Base-by-base conservation (phyloP, 352 stramenopile genomes). In the Pythium aquatile region DNA sequence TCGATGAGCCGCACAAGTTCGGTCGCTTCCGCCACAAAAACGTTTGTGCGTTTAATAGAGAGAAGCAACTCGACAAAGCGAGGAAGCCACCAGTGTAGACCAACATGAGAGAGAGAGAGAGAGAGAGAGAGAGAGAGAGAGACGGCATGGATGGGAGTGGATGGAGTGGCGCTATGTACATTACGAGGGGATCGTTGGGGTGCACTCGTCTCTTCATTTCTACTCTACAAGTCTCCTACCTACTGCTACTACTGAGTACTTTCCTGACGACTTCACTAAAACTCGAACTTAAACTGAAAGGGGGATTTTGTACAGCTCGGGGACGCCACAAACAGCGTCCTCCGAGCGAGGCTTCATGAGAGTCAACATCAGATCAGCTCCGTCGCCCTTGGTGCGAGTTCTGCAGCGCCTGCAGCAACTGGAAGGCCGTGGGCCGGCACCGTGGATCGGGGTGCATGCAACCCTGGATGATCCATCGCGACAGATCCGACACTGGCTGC, bases 371-470 rank as follows among this genome's bases (percentile, higher is more conserved):
- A 24, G 24, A 64, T 35, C 56, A 57, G 24, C 52, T 59, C 17
- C 37, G 44, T 26, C 55, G 48, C 8, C 29, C 56, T 61, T 65
- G 63, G n/a, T 44, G 53, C 32, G 70, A 71, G 10, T 63, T 80
- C 26, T 86, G 72, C 30, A 92, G 59, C 9, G 73, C 77, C 48
- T 88, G 77, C 11, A 88, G 69, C 14, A 91, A 68, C 65, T 91
- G 80, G n/a, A 69, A 75, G 13, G 82, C 78, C 9, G 72, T 83
- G 40, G 80, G 80, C 64, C 82, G 80, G 58, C 79, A 88, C 16
- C 79, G 71, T 28, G 82, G 82, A 48, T 91, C 80, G 1, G 77
- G 76, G 42, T 89, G 82, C 30, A 91, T 74, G 44, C 82, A 91
- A 7, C 82, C 75, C 56, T 86, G 77, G 42, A 88, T 81, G 48